Evolutionary conservation across 768 basidiomycete genomes (phyloP), one percentile per base, ranked within the genome.

Genomic region (Auricularia cornea): DNA sequence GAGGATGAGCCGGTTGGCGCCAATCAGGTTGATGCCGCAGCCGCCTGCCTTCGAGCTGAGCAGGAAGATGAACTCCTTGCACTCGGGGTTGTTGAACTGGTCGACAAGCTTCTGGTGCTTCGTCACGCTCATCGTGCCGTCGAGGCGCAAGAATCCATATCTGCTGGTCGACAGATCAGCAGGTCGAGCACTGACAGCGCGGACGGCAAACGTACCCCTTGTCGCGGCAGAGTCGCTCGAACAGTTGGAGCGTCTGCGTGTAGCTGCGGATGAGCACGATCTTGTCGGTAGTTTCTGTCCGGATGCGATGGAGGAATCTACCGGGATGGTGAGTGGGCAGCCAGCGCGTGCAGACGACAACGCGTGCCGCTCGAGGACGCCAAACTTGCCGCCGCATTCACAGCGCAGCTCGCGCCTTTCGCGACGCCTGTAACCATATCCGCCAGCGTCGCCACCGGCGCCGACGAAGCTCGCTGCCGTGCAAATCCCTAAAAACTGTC

Each of bases 81-180:
- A 90, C 61, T 86, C 83, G 1, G 94, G 94, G 70, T 94, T 83
- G 71, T 98, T 98, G 77, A 97, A 98, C 69, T 93, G 90, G 74
- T 98, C 94, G 29, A 98, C 95, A 26, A 95, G 84, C 73, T 98
- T 97, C 75, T 94, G 93, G 32, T 94, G 87, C 72, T 97, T 97
- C 62, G 82, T 84, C 66, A 94, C 92, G 29, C 82, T 84, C 94
- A 97, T 94, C 0, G 86, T 87, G n/a, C 94, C 94, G 70, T 98
- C 94, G n/a, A 98, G 79, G 23, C 94, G 85, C 72, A 96, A 93
- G 72, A 83, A 92, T 0, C 84, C 89, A 75, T 97, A 98, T 71
- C 94, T 95, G 63, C 10, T 48, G 54, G 18, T 20, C 31, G 38
- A 62, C 38, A 23, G 44, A 32, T 69, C n/a, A 69, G 59, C 23